Conservation (phyloP, 2,329 filamentous ascomycete genomes). For the Verticillium nubilum region DNA sequence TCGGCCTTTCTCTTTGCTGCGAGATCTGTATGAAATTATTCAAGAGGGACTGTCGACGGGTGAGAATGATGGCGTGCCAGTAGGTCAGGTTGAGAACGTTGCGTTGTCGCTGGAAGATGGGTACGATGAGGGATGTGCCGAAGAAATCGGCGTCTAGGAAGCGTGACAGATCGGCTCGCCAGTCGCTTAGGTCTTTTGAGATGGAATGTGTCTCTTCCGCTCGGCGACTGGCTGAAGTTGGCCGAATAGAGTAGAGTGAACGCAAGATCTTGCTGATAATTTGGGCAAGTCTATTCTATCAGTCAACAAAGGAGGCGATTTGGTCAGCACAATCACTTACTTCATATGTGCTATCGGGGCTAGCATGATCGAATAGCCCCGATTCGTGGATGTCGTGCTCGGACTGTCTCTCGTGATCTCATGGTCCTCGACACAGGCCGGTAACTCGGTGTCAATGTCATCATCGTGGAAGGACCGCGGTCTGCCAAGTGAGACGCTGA, state of each 20-base stretch:
- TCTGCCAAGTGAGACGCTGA: conserved; percentile 56
- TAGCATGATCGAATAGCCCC: conserved; percentile 23
- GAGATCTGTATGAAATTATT: conserved; percentile 25
- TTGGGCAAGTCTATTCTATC: conserved; percentile 20
- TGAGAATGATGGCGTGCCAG: conserved; percentile 35
- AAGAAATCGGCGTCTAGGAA: conserved; percentile 33
- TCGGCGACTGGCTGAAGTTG: conserved; percentile 17
- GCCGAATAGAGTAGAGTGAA: conserved; percentile 28
- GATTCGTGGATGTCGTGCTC: conserved; percentile 13
- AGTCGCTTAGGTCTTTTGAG: conserved; percentile 22
- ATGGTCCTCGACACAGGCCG: conserved; percentile 45
- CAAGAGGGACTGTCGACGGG: conserved; percentile 29
- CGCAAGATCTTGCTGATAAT: conserved; percentile 29
- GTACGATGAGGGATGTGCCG: conserved; percentile 24
- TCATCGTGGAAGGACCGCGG: conserved; percentile 59
- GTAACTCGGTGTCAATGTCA: conserved; percentile 58
- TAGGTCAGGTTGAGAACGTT: conserved; percentile 35
- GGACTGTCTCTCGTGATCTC: conserved; percentile 8
- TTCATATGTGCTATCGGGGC: conserved; percentile 29
- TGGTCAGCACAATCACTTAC: conserved; percentile 13
- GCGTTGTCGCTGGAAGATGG: conserved; percentile 34
- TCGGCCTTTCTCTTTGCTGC: conserved; percentile 6
- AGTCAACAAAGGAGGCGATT: not conserved
- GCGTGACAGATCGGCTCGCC: conserved; percentile 25
- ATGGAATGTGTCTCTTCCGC: not conserved